Base-by-base conservation (phyloP, 768 basidiomycete species). In the Kwoniella dendrophila region DNA sequence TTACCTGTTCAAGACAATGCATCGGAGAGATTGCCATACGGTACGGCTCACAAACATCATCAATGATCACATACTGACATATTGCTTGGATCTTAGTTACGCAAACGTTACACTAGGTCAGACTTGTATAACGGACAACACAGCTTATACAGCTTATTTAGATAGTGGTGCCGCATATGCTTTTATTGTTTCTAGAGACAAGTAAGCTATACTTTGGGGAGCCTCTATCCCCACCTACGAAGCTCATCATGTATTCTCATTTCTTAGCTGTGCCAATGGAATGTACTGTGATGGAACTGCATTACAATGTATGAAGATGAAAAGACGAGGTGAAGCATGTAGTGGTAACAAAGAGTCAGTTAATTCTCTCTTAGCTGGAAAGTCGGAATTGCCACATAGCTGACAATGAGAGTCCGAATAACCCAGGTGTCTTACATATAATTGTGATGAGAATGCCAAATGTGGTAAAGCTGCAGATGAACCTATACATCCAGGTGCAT, bases 111-210 rank as follows among this genome's bases (percentile, higher is more conserved):
- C 90, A 0, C 78, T 85, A 4, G 86, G 87, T 4, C 80, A 83
- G 48, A 45, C 80, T 27, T 93, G 92, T 69, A 79, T 83, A 0
- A 83, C 88, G 24, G 90, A 93, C 76, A 93, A 94, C 77, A 89
- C 86, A 0, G 83, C 85, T 2, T 93, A 90, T 73, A 87, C 85
- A 47, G 88, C 85, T 0, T 91, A 90, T 72, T 82, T 84, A 0
- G 70, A 82, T 26, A 66, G 66, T 2, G 82, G 80, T 43, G 80
- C 80, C 3, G 86, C 88, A 74, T 90, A 87, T 64, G 83, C 88
- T 47, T 86, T 90, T 75, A 86, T 92, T 54, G 86, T 92, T 1
- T 92, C 90, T 59, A 85, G 90, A 38, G 79, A 80, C 68, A 79
- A 79, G 79, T 80, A 59, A 66, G 90, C 30, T 89, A 70, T 32